Percentiles rank a stretch among this genome's conserved stretches.
Conservation (phyloP, 805 yeast species). For the Danielia reshetovae region DNA sequence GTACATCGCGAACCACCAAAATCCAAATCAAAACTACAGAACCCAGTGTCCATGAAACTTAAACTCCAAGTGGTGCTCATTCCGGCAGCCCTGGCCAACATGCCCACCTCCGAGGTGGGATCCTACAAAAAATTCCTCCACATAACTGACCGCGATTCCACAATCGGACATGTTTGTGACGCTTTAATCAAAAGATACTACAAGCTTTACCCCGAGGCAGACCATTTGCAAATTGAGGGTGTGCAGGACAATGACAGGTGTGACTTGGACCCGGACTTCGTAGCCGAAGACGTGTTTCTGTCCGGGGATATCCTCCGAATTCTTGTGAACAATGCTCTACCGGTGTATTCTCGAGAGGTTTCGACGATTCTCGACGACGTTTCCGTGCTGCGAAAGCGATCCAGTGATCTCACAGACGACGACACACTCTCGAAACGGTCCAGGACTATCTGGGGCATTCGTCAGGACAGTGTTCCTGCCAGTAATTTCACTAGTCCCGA, state of each 20-base stretch:
- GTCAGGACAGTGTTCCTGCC: slow-evolving; percentile 2
- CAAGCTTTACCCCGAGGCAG: slow-evolving; percentile 63
- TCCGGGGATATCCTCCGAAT: slow-evolving; percentile 34
- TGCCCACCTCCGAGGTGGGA: slow-evolving; percentile 18
- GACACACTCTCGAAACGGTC: slow-evolving; percentile 7
- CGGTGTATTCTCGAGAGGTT: slow-evolving; percentile 4
- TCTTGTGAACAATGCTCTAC: slow-evolving; percentile 26
- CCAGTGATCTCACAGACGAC: not conserved
- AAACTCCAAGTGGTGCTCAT: slow-evolving; percentile 36
- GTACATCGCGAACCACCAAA: slow-evolving; percentile 2
- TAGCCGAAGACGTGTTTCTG: slow-evolving; percentile 59
- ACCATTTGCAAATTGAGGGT: slow-evolving; percentile 50
- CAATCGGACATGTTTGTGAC: slow-evolving; percentile 46
- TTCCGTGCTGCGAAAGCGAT: slow-evolving; percentile 4
- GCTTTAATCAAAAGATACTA: slow-evolving; percentile 55
- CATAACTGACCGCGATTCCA: slow-evolving; percentile 47
- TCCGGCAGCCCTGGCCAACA: slow-evolving; percentile 21
- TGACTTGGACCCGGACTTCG: slow-evolving; percentile 77
- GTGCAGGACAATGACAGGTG: slow-evolving; percentile 66
- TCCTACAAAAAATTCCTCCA: slow-evolving; percentile 53
- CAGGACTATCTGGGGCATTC: slow-evolving; percentile 13
- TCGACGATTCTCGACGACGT: slow-evolving; percentile 5
- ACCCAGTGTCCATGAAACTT: slow-evolving; percentile 15
- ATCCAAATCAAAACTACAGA: not conserved
- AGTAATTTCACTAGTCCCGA: not conserved